phyloP scores from a whole-genome alignment of 2,329 filamentous ascomycete genomes.

The Monosporascus cannonballus region DNA sequence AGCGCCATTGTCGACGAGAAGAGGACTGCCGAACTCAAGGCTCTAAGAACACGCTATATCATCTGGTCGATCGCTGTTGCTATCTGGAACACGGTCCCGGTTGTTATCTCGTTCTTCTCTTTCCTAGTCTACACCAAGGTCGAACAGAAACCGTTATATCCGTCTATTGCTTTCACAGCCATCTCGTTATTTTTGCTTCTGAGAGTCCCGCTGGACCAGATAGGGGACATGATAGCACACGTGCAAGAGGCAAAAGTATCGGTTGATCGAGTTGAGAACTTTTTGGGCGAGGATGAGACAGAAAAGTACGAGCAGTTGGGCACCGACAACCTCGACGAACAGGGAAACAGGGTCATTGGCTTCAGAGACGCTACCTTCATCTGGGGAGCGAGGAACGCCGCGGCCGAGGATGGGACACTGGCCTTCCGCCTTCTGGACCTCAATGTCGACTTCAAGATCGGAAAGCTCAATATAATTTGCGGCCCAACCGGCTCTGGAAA shows the following conservation, averaged over 20 bases:
- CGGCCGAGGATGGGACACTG: slow-evolving; percentile 59
- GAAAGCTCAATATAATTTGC: slow-evolving; percentile 85
- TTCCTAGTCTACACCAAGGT: slow-evolving; percentile 90
- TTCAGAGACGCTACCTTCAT: slow-evolving; percentile 81
- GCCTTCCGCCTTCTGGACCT: slow-evolving; percentile 80
- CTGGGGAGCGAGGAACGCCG: slow-evolving; percentile 70
- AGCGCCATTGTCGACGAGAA: slow-evolving; percentile 84
- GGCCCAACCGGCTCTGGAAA: slow-evolving; percentile 94
- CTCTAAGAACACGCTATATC: slow-evolving; percentile 76
- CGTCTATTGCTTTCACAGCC: slow-evolving; percentile 91
- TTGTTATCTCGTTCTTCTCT: slow-evolving; percentile 93
- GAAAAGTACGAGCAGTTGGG: slow-evolving; percentile 88
- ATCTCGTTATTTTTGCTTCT: slow-evolving; percentile 94
- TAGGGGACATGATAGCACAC: slow-evolving; percentile 98
- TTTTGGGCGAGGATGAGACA: slow-evolving; percentile 87
- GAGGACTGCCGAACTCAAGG: slow-evolving; percentile 68
- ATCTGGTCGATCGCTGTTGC: slow-evolving; percentile 89
- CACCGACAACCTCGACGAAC: slow-evolving; percentile 59
- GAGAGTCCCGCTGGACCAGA: slow-evolving; percentile 85
- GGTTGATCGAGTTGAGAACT: slow-evolving; percentile 92
- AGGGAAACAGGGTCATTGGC: slow-evolving; percentile 71
- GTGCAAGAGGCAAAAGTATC: slow-evolving; percentile 97
- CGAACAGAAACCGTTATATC: slow-evolving; percentile 82
- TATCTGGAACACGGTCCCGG: slow-evolving; percentile 92
- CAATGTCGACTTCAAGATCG: slow-evolving; percentile 74